Evolutionary conservation across 73 alveolate genomes (phyloP), one percentile per base, ranked within the genome.

Genomic region (Effrenium voratum): DNA sequence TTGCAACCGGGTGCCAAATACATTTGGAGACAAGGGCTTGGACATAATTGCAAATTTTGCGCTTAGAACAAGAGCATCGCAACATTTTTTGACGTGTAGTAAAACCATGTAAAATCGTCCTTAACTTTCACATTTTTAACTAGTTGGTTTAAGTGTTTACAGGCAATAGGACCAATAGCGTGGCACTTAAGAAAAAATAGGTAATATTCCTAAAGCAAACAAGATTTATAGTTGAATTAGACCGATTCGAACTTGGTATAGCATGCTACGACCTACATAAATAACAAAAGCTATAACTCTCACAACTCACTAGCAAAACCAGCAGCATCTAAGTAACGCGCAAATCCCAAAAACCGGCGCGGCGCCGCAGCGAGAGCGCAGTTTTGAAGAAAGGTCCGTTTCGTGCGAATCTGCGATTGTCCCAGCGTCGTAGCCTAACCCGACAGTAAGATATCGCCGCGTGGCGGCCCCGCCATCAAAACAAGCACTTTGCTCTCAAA

Each of bases 271-370:
- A 75, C 40, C 4, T 12, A 75, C 5, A 4, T 19, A 75, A 26
- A 40, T 40, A 75, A 38, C 26, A 40, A 75, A 6, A 3, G n/a
- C 12, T 38, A 3, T 5, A 75, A 75, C 57, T 8, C 59, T 75
- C 59, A 3, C 41, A 75, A 75, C 85, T 5, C 38, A 36, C 41
- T 40, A 75, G 85, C 57, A 75, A 75, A 75, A 75, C 85, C 85
- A 36, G 57, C 59, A 75, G 57, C 85, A 40, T 75, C 85, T 40
- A 75, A 75, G 85, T 75, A 75, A n/a, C n/a, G n/a, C n/a, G n/a
- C n/a, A n/a, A n/a, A n/a, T n/a, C n/a, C n/a, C n/a, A n/a, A n/a
- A n/a, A n/a, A n/a, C n/a, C n/a, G n/a, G n/a, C n/a, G n/a, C n/a
- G n/a, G n/a, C n/a, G n/a, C n/a, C n/a, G n/a, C n/a, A n/a, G n/a